Conservation (phyloP, 768 basidiomycete species). For the Rhizopogon vesiculosus region DNA sequence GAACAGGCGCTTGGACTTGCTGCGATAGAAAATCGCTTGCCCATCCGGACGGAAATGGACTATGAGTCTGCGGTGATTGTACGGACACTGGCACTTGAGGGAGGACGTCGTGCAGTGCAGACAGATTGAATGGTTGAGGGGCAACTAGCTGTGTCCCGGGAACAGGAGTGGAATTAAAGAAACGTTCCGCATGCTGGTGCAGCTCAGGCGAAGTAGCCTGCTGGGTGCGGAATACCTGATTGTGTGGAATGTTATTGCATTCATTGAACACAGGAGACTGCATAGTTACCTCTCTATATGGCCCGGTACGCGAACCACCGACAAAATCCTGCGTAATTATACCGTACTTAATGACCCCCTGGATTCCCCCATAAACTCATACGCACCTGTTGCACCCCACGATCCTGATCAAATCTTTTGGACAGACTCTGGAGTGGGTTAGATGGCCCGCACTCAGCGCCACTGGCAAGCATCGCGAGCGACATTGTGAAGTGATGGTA, state of each 20-base stretch:
- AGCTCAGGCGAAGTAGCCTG: slow-evolving; percentile 34
- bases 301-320: slow-evolving; percentile 51
- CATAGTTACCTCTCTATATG: slow-evolving; percentile 55
- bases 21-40: slow-evolving; percentile 52
- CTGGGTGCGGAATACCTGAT: slow-evolving; percentile 59
- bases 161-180: slow-evolving; percentile 43
- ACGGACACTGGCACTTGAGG: slow-evolving; percentile 8
- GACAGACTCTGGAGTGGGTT: slow-evolving; percentile 79
- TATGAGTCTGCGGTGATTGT: slow-evolving; percentile 17
- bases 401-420: slow-evolving; percentile 75
- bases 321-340: slow-evolving; percentile 58
- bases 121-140: slow-evolving; percentile 52
- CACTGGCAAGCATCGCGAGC: slow-evolving; percentile 71
- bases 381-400: slow-evolving; percentile 70
- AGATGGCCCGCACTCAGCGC: slow-evolving; percentile 80
- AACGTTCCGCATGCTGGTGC: slow-evolving; percentile 65
- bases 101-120: slow-evolving; percentile 28
- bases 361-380: not conserved
- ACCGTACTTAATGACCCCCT: not conserved
- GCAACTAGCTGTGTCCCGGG: slow-evolving; percentile 30
- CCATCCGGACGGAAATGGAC: slow-evolving; percentile 41
- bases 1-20: slow-evolving; percentile 2
- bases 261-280: slow-evolving; percentile 3
- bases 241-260: not conserved
- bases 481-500: slow-evolving; percentile 46